Evolutionary conservation across 768 basidiomycete species (phyloP), one percentile per base, ranked within the genome.

Genomic region (Serendipita sp.): DNA sequence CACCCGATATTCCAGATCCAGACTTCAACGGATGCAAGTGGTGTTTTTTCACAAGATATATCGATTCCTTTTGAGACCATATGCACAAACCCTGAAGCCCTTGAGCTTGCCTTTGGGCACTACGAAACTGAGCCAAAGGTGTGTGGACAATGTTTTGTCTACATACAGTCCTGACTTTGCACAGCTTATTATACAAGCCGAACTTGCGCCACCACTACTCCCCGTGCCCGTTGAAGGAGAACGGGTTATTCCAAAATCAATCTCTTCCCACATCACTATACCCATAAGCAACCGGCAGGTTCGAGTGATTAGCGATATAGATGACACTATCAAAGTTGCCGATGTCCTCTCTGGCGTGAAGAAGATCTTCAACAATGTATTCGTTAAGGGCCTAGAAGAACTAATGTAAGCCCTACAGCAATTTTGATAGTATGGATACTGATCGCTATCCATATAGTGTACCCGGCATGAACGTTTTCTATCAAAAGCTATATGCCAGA

Each of bases 281-380:
- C 73, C 75, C 27, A 77, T 91, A 40, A 81, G 85, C 0, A 75
- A 83, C 68, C 80, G 81, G 2, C 79, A 80, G 1, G 73, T 94
- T 13, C 84, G 90, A 16, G 81, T 95, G 63, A 86, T 97, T 13
- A 94, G 91, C 5, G 94, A 97, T 69, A 87, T 97, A 46, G 94
- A 97, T 70, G 94, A 97, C 73, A 97, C 94, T 0, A 79, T 96
- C 64, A 94, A 94, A 70, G 70, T 79, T 29, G 86, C 91, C 0
- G 84, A 86, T 52, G 79, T 99, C n/a, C 69, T 86, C 3, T 76
- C 78, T 2, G 95, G 95, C 0, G 85, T 91, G 0, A 80, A 91
- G 45, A 78, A 84, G 0, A 85, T 90, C 2, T 96, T 97, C 72
- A 79, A 85, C 64, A 95, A 93, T 70, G 92, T 95, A 0, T 98